Evolutionary conservation across 768 basidiomycete genomes (phyloP).

Genomic region (Macrolepiota albuminosa): DNA sequence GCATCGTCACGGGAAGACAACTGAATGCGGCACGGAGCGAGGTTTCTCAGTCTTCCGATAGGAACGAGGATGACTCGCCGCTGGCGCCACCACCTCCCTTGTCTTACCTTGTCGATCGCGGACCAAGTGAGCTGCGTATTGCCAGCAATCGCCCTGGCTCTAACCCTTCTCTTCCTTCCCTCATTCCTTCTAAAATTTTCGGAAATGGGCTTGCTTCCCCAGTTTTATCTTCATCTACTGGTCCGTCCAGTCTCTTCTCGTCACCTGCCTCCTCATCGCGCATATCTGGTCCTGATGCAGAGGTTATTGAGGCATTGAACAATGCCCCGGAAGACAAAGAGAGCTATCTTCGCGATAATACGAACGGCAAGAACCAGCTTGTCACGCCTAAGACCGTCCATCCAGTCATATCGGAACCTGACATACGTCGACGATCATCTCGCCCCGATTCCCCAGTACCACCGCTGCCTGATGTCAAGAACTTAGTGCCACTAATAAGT

Average conservation of each 20-base stretch:
- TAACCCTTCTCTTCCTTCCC: slow-evolving; percentile 63
- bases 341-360: slow-evolving; percentile 27
- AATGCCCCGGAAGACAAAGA: slow-evolving; percentile 43
- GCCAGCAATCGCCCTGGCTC: slow-evolving; percentile 55
- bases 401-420: slow-evolving; percentile 56
- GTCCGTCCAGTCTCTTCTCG: slow-evolving; percentile 69
- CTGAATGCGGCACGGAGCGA: slow-evolving; percentile 26
- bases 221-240: slow-evolving; percentile 74
- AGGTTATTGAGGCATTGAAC: slow-evolving; percentile 37
- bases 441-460: slow-evolving; percentile 27
- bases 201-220: slow-evolving; percentile 39
- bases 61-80: slow-evolving; percentile 64
- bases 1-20: slow-evolving; percentile 57
- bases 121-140: slow-evolving; percentile 40
- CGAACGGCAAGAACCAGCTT: slow-evolving; percentile 25
- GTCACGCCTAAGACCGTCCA: slow-evolving; percentile 38
- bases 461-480: slow-evolving; percentile 17
- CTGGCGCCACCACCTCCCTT: slow-evolving; percentile 89
- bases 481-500: slow-evolving; percentile 11
- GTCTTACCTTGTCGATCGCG: slow-evolving; percentile 75
- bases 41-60: slow-evolving; percentile 35
- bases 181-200: slow-evolving; percentile 46
- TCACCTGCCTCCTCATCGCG: slow-evolving; percentile 76
- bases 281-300: slow-evolving; percentile 53
- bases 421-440: slow-evolving; percentile 46